Conservation (phyloP, 1,284 basidiomycete species). For the Sporisorium iseilematis-ciliati region DNA sequence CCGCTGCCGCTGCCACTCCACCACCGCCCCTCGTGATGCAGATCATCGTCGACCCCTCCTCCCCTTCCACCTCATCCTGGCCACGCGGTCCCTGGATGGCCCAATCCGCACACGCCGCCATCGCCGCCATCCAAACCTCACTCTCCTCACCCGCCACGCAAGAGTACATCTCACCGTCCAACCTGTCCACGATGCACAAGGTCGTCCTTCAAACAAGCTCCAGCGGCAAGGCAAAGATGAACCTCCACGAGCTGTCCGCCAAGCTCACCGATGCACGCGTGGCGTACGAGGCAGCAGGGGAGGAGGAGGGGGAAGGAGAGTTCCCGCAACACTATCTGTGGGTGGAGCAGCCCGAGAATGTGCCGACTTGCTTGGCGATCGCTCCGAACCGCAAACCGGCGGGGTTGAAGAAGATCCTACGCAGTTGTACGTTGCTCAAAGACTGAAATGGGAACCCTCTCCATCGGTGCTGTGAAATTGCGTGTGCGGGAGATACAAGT, state of each 20-base stretch:
- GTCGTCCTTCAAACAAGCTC: constrained; percentile 63
- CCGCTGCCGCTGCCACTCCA: neutral
- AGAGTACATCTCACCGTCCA: constrained; percentile 41
- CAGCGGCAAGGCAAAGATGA: constrained; percentile 29
- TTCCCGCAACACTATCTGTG: constrained; percentile 72
- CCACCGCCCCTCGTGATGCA: constrained; percentile 66
- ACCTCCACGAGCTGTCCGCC: constrained; percentile 61
- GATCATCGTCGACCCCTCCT: constrained; percentile 58
- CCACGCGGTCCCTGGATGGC: constrained; percentile 75
- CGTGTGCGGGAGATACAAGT: constrained; percentile 15
- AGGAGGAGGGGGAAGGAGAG: constrained; percentile 22
- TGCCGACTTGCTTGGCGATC: constrained; percentile 74
- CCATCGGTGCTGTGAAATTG: no score
- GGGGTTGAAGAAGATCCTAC: constrained; percentile 70
- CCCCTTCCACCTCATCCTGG: constrained; percentile 70
- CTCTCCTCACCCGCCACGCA: constrained; percentile 27
- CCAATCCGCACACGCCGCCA: constrained; percentile 74
- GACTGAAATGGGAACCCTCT: constrained; percentile 22
- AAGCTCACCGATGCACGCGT: constrained; percentile 59
- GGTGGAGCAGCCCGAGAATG: constrained; percentile 75
- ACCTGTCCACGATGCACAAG: constrained; percentile 65
- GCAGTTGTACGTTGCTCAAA: constrained; percentile 71
- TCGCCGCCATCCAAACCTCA: constrained; percentile 67
- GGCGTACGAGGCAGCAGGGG: constrained; percentile 14
- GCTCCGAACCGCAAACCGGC: constrained; percentile 74